Percentiles rank a stretch among this genome's conserved stretches.
Conservation (phyloP, 441 rosid genomes). For the Gossypium schwendimanii region DNA sequence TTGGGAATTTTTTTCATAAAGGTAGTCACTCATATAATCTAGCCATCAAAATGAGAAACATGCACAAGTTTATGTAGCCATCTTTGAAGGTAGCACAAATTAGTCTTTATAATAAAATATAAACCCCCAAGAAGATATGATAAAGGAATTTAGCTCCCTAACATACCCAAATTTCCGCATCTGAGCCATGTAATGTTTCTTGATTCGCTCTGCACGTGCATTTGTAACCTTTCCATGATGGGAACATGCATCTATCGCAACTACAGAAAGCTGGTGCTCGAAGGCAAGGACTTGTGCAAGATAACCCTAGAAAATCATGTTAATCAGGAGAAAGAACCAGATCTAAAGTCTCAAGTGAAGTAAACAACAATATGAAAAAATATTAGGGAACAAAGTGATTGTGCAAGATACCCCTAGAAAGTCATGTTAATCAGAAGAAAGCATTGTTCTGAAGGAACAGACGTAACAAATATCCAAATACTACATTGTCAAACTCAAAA, state of each 20-base stretch:
- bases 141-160: background rate
- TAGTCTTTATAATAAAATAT: background rate
- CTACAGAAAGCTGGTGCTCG: conserved; percentile 46
- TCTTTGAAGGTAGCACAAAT: background rate
- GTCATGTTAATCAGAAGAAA: conserved; percentile 17
- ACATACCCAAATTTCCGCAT: conserved; percentile 64
- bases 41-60: background rate
- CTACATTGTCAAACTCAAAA: background rate
- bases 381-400: conserved; percentile 27
- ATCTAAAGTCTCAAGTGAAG: background rate
- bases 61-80: background rate
- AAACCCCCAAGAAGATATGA: background rate
- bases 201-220: conserved; percentile 77
- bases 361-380: background rate
- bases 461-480: background rate
- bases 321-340: conserved; percentile 15
- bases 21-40: background rate
- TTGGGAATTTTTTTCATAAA: background rate
- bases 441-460: background rate
- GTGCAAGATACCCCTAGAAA: conserved; percentile 76
- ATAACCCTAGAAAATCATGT: conserved; percentile 53
- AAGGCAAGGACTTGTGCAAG: conserved; percentile 58
- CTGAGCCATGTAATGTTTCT: conserved; percentile 66
- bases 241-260: conserved; percentile 81
- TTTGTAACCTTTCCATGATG: conserved; percentile 75